Evolutionary conservation across 257 asterid genomes (phyloP), one percentile per base, ranked within the genome.

Genomic region (Anisodus tanguticus): DNA sequence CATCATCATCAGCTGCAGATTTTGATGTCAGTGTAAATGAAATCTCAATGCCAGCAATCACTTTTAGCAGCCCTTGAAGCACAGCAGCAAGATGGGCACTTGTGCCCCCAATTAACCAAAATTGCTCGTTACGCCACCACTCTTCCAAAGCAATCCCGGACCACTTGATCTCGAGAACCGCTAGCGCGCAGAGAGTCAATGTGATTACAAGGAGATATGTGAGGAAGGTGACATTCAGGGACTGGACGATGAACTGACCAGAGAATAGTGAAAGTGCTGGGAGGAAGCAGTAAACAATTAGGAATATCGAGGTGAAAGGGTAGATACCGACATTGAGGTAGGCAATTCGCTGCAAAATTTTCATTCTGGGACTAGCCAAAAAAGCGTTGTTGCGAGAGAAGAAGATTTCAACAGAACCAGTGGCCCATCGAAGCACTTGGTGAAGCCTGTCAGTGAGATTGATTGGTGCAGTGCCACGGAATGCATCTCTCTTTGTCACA

Each of bases 121-220:
- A 94, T 47, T 94, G 98, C 88, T 94, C 98, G 15, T 94, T 94
- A 1, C 98, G 84, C 98, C 98, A 94, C 98, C 98, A 93, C 82
- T 94, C 98, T 86, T 94, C 97, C 58, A 93, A 8, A 11, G 90
- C 87, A 37, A 93, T 93, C 3, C 97, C 95, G 0, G 98, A 92
- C 97, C 98, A 94, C 86, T 93, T 94, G 60, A 94, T 91, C 88
- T 94, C 98, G 2, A 94, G 97, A 62, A 94, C 45, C 17, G 98
- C 97, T 19, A 94, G 79, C 1, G 59, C 71, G 9, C 95, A 92
- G 0, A 94, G 94, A 3, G 98, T 94, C 51, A 94, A 7, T 2
- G 97, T 91, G 82, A 93, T 94, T 54, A 68, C 85, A 4, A 94
- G 87, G 62, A 93, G 97, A 89, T 94, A 94, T 1, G 89, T 67